Evolutionary conservation across 371 early-diverging fungal genomes (phyloP), one percentile per base, ranked within the genome.

Genomic region (Mucor indicus): DNA sequence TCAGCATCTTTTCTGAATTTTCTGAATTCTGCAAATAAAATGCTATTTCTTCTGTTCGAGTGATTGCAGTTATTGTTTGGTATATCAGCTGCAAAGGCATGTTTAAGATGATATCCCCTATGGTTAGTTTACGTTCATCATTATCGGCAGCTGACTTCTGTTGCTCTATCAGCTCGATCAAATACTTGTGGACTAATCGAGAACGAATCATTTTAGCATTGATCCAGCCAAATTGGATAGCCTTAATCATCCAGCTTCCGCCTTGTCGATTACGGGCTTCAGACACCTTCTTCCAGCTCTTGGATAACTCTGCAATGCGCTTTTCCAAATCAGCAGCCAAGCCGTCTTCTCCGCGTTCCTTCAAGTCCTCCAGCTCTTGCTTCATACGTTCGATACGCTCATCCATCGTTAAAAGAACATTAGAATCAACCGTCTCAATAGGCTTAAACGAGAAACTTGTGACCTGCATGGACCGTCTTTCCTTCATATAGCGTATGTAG

Each of bases 161-260:
- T 13, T 44, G 43, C 1, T 36, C 15, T 1, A 71, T 17, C 1
- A 72, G 17, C 2, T 30, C 41, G 12, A 64, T 36, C 12, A 81
- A 15, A 50, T 64, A 60, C 24, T 74, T 61, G 37, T 80, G 74
- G 1, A 83, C n/a, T 0, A 53, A 17, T 32, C 66, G 64, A 21
- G 61, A 48, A 6, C 81, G 68, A 8, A 61, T 21, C 67, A 79
- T 62, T 17, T 55, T 55, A 1, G 81, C 55, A 30, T 20, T 21
- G n/a, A 79, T 51, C 32, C 51, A 83, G 0, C 81, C 81, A 50
- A 55, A 78, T 17, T 75, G 64, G 4, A 62, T 19, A 8, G 69
- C 74, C 41, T 50, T 55, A 13, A 57, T 47, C 33, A 59, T 25
- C 75, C 71, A 70, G n/a, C 15, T 1, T 4, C 6, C 2, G 1